A percentile compares a stretch with the other conserved stretches of the same genome.
phyloP scores from a whole-genome alignment of 169 alveolate genomes.

The Theileria sp. region DNA sequence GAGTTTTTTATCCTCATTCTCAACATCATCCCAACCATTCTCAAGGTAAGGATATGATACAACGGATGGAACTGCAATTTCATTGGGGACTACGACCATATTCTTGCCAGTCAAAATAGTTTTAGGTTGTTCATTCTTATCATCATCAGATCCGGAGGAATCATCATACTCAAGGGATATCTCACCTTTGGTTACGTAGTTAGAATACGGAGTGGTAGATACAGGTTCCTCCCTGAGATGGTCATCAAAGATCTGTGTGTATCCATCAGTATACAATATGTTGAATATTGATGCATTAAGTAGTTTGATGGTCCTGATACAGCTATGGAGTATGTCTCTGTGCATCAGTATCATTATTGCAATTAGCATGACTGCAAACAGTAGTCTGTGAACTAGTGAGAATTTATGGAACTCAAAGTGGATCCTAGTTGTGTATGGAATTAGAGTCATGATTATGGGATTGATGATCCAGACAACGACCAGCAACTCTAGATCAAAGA shows the following conservation, averaged over 20 bases:
- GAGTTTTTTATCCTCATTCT: not conserved
- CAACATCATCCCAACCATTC: not conserved
- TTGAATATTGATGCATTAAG: not conserved
- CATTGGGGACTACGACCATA: not conserved
- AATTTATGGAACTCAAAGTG: constrained; percentile 4
- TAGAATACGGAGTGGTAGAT: not conserved
- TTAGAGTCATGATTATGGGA: not conserved
- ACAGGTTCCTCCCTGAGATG: not conserved
- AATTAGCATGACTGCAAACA: not conserved
- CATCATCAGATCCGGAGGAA: no score
- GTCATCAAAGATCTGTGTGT: not conserved
- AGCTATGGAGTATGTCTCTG: not conserved
- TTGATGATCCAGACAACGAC: constrained; percentile 1
- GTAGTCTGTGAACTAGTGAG: not conserved
- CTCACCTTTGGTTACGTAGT: not conserved
- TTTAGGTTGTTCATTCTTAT: no score
- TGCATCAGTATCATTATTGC: not conserved
- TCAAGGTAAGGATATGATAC: not conserved
- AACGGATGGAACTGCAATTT: not conserved
- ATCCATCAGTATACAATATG: constrained; percentile 2
- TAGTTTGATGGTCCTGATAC: not conserved
- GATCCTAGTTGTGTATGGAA: constrained; percentile 5
- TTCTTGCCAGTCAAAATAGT: no score
- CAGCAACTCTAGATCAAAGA: not conserved
- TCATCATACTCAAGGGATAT: no score